A percentile compares a stretch with the other conserved stretches of the same genome.
Evolutionary conservation across 257 asterid genomes (phyloP).

Genomic region (Striga asiatica): DNA sequence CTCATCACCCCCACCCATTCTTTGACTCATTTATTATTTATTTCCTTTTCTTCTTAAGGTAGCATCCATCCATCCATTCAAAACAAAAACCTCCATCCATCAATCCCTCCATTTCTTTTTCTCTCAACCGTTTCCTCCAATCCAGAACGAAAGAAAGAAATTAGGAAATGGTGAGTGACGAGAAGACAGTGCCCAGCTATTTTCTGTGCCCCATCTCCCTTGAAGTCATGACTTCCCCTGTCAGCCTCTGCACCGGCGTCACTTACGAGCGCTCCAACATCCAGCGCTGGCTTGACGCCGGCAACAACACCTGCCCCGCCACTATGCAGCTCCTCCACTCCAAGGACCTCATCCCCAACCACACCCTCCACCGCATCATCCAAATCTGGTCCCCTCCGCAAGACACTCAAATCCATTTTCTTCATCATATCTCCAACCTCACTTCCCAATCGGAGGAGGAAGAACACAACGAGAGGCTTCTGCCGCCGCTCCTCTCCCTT

Average conservation of each 20-base stretch:
- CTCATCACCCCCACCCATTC: no score
- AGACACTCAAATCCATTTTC: conserved; percentile 12
- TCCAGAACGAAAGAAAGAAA: background rate
- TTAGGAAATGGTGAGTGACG: conserved; percentile 41
- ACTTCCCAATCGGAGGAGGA: conserved; percentile 32
- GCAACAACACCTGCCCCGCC: conserved; percentile 89
- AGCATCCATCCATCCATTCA: no score
- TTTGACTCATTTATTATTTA: no score
- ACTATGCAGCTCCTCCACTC: conserved; percentile 67
- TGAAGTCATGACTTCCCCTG: conserved; percentile 80
- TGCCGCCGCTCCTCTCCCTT: conserved; percentile 16
- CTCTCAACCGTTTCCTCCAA: no score
- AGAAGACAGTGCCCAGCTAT: conserved; percentile 45
- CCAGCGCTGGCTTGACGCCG: conserved; percentile 79
- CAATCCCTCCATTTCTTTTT: conserved; percentile 9
- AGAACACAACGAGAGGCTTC: conserved; percentile 16
- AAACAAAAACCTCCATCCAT: no score
- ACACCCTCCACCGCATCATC: conserved; percentile 67
- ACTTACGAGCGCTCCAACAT: conserved; percentile 75
- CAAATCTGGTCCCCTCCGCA: conserved; percentile 58
- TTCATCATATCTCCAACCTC: conserved; percentile 19
- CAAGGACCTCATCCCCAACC: conserved; percentile 62
- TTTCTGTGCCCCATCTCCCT: conserved; percentile 80
- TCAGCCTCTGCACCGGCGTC: conserved; percentile 78
- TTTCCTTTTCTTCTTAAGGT: no score